phyloP scores from a whole-genome alignment of 441 rosid genomes.

The Erodium trifolium region DNA sequence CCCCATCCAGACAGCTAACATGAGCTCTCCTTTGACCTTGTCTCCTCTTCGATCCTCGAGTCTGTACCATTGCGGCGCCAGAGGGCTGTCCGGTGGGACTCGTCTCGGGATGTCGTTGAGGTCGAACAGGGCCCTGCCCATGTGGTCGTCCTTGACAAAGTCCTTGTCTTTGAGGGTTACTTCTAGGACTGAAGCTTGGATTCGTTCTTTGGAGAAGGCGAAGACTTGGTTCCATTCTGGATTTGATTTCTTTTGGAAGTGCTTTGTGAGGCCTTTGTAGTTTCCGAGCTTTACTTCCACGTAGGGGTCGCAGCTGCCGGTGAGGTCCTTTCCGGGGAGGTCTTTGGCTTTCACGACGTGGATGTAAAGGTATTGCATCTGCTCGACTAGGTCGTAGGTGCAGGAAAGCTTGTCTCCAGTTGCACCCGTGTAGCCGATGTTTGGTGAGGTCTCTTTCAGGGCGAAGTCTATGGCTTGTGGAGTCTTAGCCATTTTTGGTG shows the following conservation, averaged over 20 bases:
- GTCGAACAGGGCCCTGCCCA: conserved; percentile 71
- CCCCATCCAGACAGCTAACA: conserved; percentile 96
- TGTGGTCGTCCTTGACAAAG: conserved; percentile 69
- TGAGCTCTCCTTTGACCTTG: conserved; percentile 76
- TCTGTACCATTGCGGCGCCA: conserved; percentile 91
- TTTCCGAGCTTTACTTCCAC: conserved; percentile 85
- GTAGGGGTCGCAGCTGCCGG: conserved; percentile 86
- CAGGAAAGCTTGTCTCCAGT: conserved; percentile 13
- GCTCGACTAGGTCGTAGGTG: conserved; percentile 87
- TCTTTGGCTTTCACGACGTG: conserved; percentile 88
- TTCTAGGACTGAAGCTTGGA: conserved; percentile 81
- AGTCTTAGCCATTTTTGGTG: neutral
- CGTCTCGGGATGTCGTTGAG: conserved; percentile 71
- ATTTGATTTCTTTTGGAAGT: conserved; percentile 70
- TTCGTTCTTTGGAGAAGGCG: conserved; percentile 81
- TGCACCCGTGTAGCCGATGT: neutral
- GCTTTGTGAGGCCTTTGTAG: conserved; percentile 84
- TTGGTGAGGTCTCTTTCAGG: neutral
- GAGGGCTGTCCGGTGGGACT: conserved; percentile 89
- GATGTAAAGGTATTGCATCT: conserved; percentile 82
- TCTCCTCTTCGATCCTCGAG: conserved; percentile 74
- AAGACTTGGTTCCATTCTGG: conserved; percentile 96
- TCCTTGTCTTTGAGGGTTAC: conserved; percentile 81
- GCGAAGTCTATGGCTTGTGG: neutral
- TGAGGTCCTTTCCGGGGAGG: conserved; percentile 82